Base-by-base conservation (phyloP, 1,284 basidiomycete species). In the Ganoderma meredithae region DNA sequence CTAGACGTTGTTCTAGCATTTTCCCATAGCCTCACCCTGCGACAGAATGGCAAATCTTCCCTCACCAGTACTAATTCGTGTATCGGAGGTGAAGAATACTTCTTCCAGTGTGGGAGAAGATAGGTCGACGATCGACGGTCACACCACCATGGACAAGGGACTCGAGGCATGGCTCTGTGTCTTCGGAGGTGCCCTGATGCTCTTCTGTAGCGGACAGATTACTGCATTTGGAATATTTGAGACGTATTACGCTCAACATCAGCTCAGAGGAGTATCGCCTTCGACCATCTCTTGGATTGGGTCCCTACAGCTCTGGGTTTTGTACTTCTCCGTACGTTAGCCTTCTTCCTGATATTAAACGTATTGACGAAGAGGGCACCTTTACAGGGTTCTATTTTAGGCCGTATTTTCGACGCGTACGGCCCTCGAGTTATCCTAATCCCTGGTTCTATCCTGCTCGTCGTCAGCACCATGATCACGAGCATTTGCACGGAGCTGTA, bases 281-380 rank as follows among this genome's bases (percentile, higher is more conserved):
- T 85, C 83, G 17, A 79, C 74, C 27, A 85, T 85, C 68, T 81
- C 84, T 1, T 83, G 83, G 81, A 85, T 86, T 64, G 84, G 84
- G 6, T 82, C 84, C 12, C 60, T 85, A 47, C 84, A 85, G 69
- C 72, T 86, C 1, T 78, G 73, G 72, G 59, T 77, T 0, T 82
- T 82, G 72, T 79, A 79, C 67, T 76, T 76, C 62, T 79, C 82
- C 77, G 74, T 86, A 72, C 68, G 80, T 75, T 12, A 1, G 13
- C 47, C 22, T 25, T 52, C 10, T 12, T 25, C 47, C 1, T 52
- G 12, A 6, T 52, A 4, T 13, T 4, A 0, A 13, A 52, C 22
- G 9, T 15, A 52, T 15, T 52, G 0, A 52, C 13, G 22, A 4
- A 52, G 47, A 22, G 17, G 31, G 3, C 60, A 67, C 47, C 31